Percentiles rank a stretch among this genome's conserved stretches.
Evolutionary conservation across 805 yeast species (phyloP).

Genomic region (Yarrowia keelungensis): DNA sequence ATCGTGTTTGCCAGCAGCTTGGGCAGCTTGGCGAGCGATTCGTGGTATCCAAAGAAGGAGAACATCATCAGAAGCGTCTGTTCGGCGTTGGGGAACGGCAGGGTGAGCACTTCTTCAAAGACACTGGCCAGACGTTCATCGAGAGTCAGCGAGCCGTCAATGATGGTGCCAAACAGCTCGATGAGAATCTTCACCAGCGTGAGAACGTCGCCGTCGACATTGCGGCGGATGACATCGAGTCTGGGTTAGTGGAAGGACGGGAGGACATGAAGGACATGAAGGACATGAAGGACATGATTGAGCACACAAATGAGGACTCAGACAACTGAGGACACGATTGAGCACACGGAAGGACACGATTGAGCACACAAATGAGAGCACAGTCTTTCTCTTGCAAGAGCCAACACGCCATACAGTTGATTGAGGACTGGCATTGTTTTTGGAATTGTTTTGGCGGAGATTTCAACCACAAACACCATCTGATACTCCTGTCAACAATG

Average conservation of each 20-base stretch:
- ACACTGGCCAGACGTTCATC: conserved; percentile 23
- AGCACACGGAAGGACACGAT: too few relatives aligned
- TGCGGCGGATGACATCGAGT: conserved; percentile 28
- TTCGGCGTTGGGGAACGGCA: conserved; percentile 29
- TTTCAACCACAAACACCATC: too few relatives aligned
- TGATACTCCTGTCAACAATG: too few relatives aligned
- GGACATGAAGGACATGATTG: too few relatives aligned
- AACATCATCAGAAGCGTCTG: conserved; percentile 27
- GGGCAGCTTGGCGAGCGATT: conserved; percentile 41
- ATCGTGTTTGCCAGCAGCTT: conserved; percentile 41
- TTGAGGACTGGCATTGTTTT: too few relatives aligned
- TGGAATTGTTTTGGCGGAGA: too few relatives aligned
- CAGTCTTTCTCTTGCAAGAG: too few relatives aligned
- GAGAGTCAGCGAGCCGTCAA: not conserved
- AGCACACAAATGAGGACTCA: too few relatives aligned
- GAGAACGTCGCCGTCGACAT: conserved; percentile 2
- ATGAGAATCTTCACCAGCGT: conserved; percentile 11
- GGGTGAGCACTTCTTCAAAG: conserved; percentile 11
- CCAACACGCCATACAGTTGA: too few relatives aligned
- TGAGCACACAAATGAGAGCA: too few relatives aligned
- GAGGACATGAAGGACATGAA: too few relatives aligned
- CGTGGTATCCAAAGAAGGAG: conserved; percentile 18
- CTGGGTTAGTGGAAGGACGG: conserved; percentile 2
- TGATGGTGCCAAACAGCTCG: conserved; percentile 8
- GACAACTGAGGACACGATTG: too few relatives aligned